phyloP scores from a whole-genome alignment of 2,329 filamentous ascomycete species.

The Ophiostoma sp. region DNA sequence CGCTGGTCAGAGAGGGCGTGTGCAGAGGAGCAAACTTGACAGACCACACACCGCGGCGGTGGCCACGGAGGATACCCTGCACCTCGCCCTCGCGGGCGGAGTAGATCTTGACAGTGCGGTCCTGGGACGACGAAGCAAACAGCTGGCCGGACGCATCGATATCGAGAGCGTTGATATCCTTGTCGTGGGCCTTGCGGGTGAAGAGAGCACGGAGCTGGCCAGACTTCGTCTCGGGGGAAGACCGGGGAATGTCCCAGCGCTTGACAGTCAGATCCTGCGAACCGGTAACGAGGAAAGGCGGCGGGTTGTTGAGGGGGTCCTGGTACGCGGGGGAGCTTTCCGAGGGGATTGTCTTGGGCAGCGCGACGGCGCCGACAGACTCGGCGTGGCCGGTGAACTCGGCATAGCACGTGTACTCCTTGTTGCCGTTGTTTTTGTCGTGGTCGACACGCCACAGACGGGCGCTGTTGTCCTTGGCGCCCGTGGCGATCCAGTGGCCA shows the following conservation, averaged over 20 bases:
- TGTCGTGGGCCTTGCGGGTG: slow-evolving; percentile 94
- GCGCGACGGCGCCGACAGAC: slow-evolving; percentile 81
- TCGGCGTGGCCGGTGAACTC: slow-evolving; percentile 86
- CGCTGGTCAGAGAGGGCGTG: slow-evolving; percentile 66
- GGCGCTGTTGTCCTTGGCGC: slow-evolving; percentile 93
- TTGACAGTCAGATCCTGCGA: slow-evolving; percentile 96
- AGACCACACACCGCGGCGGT: slow-evolving; percentile 93
- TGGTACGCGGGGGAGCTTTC: slow-evolving; percentile 64
- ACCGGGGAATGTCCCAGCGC: slow-evolving; percentile 74
- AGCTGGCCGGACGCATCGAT: slow-evolving; percentile 67
- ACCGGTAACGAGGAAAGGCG: slow-evolving; percentile 79
- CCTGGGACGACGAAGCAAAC: slow-evolving; percentile 94
- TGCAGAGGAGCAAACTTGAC: slow-evolving; percentile 81
- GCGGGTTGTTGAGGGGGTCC: slow-evolving; percentile 72
- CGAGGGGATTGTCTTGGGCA: slow-evolving; percentile 66
- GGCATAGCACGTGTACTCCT: slow-evolving; percentile 52
- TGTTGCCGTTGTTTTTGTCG: slow-evolving; percentile 41
- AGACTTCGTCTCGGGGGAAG: slow-evolving; percentile 35
- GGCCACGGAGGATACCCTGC: slow-evolving; percentile 83
- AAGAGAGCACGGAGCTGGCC: slow-evolving; percentile 63
- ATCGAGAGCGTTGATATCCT: slow-evolving; percentile 95
- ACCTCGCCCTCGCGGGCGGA: slow-evolving; percentile 84
- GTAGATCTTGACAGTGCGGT: slow-evolving; percentile 96
- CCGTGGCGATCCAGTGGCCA: slow-evolving; percentile 91
- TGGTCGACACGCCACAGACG: slow-evolving; percentile 84